Evolutionary conservation across 768 basidiomycete genomes (phyloP).

Genomic region (Xanthoconium stramineum): DNA sequence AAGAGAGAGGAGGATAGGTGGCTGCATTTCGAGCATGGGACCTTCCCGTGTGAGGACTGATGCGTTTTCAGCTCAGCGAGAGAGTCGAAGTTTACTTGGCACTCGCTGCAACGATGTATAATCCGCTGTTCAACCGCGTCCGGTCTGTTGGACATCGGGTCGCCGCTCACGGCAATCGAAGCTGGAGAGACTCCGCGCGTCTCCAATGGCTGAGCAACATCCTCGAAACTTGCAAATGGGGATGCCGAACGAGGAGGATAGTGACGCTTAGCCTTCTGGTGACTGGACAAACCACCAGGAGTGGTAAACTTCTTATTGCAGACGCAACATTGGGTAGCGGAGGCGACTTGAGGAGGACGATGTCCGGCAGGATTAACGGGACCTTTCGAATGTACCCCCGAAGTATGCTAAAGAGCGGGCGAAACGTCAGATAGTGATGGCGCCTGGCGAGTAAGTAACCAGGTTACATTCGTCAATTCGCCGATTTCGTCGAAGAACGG

Average conservation of each 20-base stretch:
- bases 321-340: slow-evolving; percentile 19
- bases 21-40: slow-evolving; percentile 27
- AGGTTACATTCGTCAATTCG: slow-evolving; percentile 18
- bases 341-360: slow-evolving; percentile 1
- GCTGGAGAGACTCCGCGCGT: slow-evolving; percentile 2
- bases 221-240: neutral
- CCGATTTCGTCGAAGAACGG: slow-evolving; percentile 20
- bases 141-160: neutral
- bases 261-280: slow-evolving; percentile 26
- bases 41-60: slow-evolving; percentile 14
- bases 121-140: slow-evolving; percentile 2
- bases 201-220: slow-evolving; percentile 1
- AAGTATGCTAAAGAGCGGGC: slow-evolving; percentile 21
- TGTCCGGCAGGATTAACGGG: neutral
- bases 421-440: slow-evolving; percentile 4
- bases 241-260: slow-evolving; percentile 8
- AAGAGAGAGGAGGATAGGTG: slow-evolving; percentile 19
- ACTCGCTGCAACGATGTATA: slow-evolving; percentile 19
- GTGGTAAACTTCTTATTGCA: slow-evolving; percentile 28
- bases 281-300: slow-evolving; percentile 11
- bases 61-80: slow-evolving; percentile 20
- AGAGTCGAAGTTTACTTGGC: slow-evolving; percentile 16
- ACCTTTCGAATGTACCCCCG: slow-evolving; percentile 11
- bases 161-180: neutral
- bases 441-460: neutral